Percentiles rank a stretch among this genome's conserved stretches.
phyloP scores from a whole-genome alignment of 371 early-diverging fungal genomes.

The Circinella umbellata region DNA sequence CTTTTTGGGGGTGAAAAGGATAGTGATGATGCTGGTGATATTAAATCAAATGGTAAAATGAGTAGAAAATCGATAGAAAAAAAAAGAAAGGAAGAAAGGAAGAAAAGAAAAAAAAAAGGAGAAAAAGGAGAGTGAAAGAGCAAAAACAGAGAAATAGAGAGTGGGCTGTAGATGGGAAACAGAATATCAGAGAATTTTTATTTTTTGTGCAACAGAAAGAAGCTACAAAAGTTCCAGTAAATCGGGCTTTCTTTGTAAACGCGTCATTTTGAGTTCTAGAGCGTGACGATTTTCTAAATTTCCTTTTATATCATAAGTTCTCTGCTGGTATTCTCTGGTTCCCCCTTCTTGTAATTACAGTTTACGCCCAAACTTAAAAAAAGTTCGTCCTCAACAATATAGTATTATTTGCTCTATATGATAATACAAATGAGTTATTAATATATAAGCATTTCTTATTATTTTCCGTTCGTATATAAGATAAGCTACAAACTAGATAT shows the following conservation, averaged over 20 bases:
- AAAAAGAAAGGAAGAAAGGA: too few species aligned
- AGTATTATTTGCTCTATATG: too few species aligned
- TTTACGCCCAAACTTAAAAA: too few species aligned
- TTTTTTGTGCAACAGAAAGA: not conserved
- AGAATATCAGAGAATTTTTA: slow-evolving; percentile 7
- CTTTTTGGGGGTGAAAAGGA: too few species aligned
- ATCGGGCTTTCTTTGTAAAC: not conserved
- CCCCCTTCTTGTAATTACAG: not conserved
- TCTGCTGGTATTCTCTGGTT: not conserved
- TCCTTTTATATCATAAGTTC: not conserved
- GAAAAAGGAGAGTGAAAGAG: slow-evolving; percentile 1
- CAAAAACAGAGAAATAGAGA: slow-evolving; percentile 12
- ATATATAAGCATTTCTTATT: too few species aligned
- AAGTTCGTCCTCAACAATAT: too few species aligned
- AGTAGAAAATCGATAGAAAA: too few species aligned
- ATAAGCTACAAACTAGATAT: too few species aligned
- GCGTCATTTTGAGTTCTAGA: not conserved
- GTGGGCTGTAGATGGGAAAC: slow-evolving; percentile 5
- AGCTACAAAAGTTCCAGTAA: not conserved
- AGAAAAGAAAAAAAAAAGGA: not conserved
- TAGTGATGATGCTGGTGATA: too few species aligned
- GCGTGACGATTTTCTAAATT: slow-evolving; percentile 4
- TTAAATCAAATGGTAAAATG: too few species aligned
- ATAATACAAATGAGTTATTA: too few species aligned
- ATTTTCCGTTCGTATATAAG: too few species aligned